Base-by-base conservation (phyloP, 169 alveolate genomes). In the Perkinsus olseni region DNA sequence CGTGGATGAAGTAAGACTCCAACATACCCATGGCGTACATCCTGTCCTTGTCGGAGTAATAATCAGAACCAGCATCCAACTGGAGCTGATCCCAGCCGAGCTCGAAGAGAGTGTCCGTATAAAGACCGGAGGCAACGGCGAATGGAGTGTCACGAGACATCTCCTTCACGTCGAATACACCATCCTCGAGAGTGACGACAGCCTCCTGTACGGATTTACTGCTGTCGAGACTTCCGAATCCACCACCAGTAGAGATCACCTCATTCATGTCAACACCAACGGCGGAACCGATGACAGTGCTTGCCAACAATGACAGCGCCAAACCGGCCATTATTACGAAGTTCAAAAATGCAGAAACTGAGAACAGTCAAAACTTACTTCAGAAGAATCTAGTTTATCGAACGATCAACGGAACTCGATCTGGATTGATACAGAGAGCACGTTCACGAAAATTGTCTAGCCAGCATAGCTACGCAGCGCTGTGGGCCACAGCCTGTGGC, bases 11-110 rank as follows among this genome's bases (percentile, higher is more conserved):
- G 31, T 62, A 62, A 28, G 82, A 62, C 82, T 62, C 82, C 82
- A 62, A 62, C 82, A 62, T 62, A 62, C 82, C 82, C 82, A 62
- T 62, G 82, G 82, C 82, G 34, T 62, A 62, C 82, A 62, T 62
- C 34, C 82, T 62, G 31, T 62, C 82, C 82, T 62, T 62, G 31
- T 62, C 82, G 34, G 36, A 62, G 31, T 62, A 62, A 24, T 62
- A 62, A 62, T 62, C 82, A 62, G 82, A 62, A 62, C 82, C 82
- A 62, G 82, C 82, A 24, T 62, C 82, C 82, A 62, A 62, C 31
- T 62, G 82, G 82, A 62, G 82, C 82, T 62, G 82, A 62, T 62
- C 82, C 82, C 82, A 62, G 31, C 82, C 82, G 34, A 62, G 82
- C 34, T 62, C 82, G 31, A 13, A 62, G 28, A 62, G 82, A 62